These are phyloP conservation scores for Aspergillus neotritici DNA, from an alignment of 2,329 filamentous ascomycete genomes.

Conservation along the genomic window DNA sequence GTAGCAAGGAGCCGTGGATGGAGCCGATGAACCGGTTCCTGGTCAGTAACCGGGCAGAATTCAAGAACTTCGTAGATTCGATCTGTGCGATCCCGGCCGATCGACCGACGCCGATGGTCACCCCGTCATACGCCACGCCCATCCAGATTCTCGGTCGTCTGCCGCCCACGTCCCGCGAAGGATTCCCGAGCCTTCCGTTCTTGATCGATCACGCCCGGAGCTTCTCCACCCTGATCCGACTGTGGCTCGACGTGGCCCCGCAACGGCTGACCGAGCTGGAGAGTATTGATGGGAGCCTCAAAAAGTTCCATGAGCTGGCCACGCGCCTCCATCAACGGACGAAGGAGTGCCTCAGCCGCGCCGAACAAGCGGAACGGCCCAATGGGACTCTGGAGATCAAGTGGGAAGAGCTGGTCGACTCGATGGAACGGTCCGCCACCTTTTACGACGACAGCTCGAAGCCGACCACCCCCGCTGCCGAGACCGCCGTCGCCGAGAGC, in stretches of 20 bases:
- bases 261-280: slow-evolving; percentile 35
- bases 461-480: slow-evolving; percentile 33
- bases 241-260: slow-evolving; percentile 41
- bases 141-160: slow-evolving; percentile 82
- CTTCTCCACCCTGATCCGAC: slow-evolving; percentile 72
- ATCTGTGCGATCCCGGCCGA: slow-evolving; percentile 78
- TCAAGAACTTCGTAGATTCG: slow-evolving; percentile 81
- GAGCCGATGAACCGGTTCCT: slow-evolving; percentile 95
- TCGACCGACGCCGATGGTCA: slow-evolving; percentile 57
- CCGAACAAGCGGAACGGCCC: slow-evolving; percentile 46
- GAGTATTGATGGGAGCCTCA: slow-evolving; percentile 34
- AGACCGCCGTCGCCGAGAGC: slow-evolving; percentile 25
- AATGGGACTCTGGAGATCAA: slow-evolving; percentile 43
- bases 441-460: slow-evolving; percentile 39
- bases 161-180: slow-evolving; percentile 74
- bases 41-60: slow-evolving; percentile 65
- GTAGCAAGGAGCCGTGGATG: slow-evolving; percentile 97
- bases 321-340: slow-evolving; percentile 39
- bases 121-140: slow-evolving; percentile 86
- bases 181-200: slow-evolving; percentile 88
- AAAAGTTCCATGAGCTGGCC: slow-evolving; percentile 42
- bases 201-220: slow-evolving; percentile 84
- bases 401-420: slow-evolving; percentile 47
- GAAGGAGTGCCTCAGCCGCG: slow-evolving; percentile 41
- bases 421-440: slow-evolving; percentile 41